phyloP scores from a whole-genome alignment of 164 flowering plant genomes.

The Piper longum region DNA sequence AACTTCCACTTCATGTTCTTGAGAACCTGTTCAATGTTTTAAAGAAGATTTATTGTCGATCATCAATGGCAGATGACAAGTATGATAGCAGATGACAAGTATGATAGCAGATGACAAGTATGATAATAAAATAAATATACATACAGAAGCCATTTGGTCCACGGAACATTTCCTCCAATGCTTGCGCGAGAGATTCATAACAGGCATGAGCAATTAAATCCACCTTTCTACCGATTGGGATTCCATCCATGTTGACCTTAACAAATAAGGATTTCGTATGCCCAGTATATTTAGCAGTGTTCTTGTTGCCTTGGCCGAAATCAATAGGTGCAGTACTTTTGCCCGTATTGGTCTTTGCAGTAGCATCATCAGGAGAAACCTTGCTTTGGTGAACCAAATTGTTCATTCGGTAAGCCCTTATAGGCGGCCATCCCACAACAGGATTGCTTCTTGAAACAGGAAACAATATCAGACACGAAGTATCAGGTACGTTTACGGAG shows the following conservation, averaged over 20 bases:
- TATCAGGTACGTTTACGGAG: background rate
- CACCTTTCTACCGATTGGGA: slow-evolving; percentile 80
- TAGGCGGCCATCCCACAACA: slow-evolving; percentile 97
- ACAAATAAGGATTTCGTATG: slow-evolving; percentile 41
- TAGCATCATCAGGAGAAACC: slow-evolving; percentile 20
- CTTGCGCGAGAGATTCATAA: slow-evolving; percentile 57
- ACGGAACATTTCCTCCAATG: slow-evolving; percentile 71
- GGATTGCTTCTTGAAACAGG: slow-evolving; percentile 36
- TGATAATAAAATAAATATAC: background rate
- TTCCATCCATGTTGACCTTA: slow-evolving; percentile 94
- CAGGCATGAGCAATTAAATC: slow-evolving; percentile 52
- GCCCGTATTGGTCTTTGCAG: slow-evolving; percentile 5
- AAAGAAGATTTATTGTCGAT: background rate
- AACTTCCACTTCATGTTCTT: slow-evolving; percentile 14
- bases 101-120: background rate
- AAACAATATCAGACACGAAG: background rate
- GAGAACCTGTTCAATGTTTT: slow-evolving; percentile 8
- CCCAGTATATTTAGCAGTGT: slow-evolving; percentile 17
- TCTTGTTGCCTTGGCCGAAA: slow-evolving; percentile 9
- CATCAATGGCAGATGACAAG: background rate
- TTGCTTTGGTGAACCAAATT: slow-evolving; percentile 52
- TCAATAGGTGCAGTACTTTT: slow-evolving; percentile 13
- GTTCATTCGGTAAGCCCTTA: slow-evolving; percentile 64
- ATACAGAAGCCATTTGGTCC: slow-evolving; percentile 15
- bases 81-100: too few relatives aligned